These are phyloP conservation scores for Pythium volutum DNA, from an alignment of 352 stramenopile species.

Conservation along the genomic window DNA sequence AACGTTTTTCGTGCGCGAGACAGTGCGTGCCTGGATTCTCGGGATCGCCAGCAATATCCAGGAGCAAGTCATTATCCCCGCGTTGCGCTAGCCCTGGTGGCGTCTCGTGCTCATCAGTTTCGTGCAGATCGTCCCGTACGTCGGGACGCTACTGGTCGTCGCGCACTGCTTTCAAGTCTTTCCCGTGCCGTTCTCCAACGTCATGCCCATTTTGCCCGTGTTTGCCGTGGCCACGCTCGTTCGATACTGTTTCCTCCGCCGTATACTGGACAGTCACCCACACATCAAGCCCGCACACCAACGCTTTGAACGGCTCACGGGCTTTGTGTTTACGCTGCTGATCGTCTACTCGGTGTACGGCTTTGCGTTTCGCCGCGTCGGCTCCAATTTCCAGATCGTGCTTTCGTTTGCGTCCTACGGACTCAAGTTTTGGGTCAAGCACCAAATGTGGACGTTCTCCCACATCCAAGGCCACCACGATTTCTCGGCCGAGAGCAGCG, in stretches of 20 bases:
- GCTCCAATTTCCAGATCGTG: conserved; percentile 23
- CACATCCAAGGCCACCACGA: conserved; percentile 27
- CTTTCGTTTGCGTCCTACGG: conserved; percentile 32
- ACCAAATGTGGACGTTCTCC: conserved; percentile 20
- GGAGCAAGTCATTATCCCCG: conserved; percentile 28
- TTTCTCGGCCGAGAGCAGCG: conserved; percentile 17
- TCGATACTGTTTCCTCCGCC: too few relatives aligned
- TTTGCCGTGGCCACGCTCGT: background rate
- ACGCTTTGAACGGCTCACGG: conserved; percentile 2
- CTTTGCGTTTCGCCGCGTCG: conserved; percentile 29
- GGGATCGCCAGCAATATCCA: conserved; percentile 16
- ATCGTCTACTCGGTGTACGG: conserved; percentile 33
- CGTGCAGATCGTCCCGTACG: conserved; percentile 19
- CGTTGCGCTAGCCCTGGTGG: conserved; percentile 20
- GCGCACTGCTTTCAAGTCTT: conserved; percentile 22
- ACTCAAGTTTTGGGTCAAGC: conserved; percentile 26
- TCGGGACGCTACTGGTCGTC: conserved; percentile 19
- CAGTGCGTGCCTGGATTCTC: conserved; percentile 19
- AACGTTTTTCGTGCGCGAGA: conserved; percentile 31
- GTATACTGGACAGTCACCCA: conserved; percentile 2
- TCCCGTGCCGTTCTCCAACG: conserved; percentile 5
- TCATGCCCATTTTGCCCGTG: background rate
- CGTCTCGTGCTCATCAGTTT: conserved; percentile 1
- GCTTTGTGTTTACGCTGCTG: conserved; percentile 15
- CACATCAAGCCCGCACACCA: conserved; percentile 2